A percentile compares a stretch with the other conserved stretches of the same genome.
Conservation (phyloP, 345 rosid genomes). For the Mallotus nudiflorus region DNA sequence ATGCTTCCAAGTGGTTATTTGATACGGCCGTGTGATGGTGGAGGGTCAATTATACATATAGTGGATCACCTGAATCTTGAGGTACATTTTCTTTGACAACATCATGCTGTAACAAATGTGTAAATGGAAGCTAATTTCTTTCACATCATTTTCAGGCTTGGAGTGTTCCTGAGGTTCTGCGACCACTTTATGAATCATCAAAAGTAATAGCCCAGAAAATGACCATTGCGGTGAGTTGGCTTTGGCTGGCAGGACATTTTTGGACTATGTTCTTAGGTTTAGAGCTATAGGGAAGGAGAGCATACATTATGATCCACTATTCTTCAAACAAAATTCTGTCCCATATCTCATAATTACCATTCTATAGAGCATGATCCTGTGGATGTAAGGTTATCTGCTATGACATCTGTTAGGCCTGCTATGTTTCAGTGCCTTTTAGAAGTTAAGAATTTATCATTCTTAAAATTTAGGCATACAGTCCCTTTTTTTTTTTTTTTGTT, state of each 20-base stretch:
- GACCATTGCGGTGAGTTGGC: slow-evolving; percentile 79
- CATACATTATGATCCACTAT: not conserved
- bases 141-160: slow-evolving; percentile 57
- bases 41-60: slow-evolving; percentile 96
- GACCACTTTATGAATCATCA: slow-evolving; percentile 93
- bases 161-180: slow-evolving; percentile 98
- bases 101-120: not conserved
- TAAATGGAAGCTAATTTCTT: not conserved
- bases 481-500: too few relatives aligned
- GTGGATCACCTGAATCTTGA: slow-evolving; percentile 96
- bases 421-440: not conserved
- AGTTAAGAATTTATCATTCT: not conserved
- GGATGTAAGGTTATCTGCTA: not conserved
- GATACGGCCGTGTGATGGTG: slow-evolving; percentile 97
- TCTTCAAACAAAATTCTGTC: not conserved
- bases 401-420: not conserved
- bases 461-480: not conserved
- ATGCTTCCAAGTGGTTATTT: slow-evolving; percentile 95
- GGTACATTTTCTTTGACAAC: slow-evolving; percentile 39
- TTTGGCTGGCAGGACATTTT: not conserved
- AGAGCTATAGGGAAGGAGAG: not conserved
- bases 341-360: not conserved
- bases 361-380: not conserved
- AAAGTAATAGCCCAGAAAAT: slow-evolving; percentile 90
- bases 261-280: not conserved